Conservation (phyloP, 805 yeast species). For the Candida corydali region DNA sequence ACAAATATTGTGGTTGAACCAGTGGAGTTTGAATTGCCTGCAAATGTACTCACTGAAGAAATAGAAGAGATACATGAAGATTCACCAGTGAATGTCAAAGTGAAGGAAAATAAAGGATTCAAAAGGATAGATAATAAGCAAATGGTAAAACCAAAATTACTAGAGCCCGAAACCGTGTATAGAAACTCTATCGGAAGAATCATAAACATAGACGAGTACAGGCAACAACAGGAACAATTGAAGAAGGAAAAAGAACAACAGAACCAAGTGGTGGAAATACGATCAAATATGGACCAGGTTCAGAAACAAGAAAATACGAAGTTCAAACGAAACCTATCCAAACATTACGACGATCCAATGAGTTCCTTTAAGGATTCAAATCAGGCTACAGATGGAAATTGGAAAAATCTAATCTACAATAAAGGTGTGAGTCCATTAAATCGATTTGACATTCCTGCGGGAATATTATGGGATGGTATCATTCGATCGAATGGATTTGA, state of each 20-base stretch:
- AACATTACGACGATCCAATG: constrained; percentile 64
- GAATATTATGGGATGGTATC: constrained; percentile 81
- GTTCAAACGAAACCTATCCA: constrained; percentile 19
- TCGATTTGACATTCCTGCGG: constrained; percentile 74
- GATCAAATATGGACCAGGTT: constrained; percentile 31
- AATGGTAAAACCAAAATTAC: constrained; percentile 1
- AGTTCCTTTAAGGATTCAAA: constrained; percentile 33
- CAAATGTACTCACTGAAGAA: not conserved
- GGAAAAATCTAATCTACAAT: constrained; percentile 31
- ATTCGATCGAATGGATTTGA: constrained; percentile 90
- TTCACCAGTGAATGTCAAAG: constrained; percentile 20
- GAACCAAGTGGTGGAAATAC: constrained; percentile 25
- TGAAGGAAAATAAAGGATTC: constrained; percentile 26
- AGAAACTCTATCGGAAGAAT: constrained; percentile 62
- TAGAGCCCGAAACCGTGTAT: constrained; percentile 37
- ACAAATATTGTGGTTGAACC: constrained; percentile 7
- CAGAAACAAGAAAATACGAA: constrained; percentile 23
- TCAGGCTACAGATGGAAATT: constrained; percentile 14
- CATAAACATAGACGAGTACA: constrained; percentile 35
- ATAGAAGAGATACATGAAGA: constrained; percentile 11
- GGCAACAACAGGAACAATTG: constrained; percentile 14
- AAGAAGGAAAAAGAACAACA: constrained; percentile 8
- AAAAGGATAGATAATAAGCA: constrained; percentile 32
- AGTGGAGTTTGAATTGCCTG: constrained; percentile 8
- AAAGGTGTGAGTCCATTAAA: constrained; percentile 56